A percentile compares a stretch with the other conserved stretches of the same genome.
These are phyloP conservation scores for Phytophthora agathidicida DNA, from an alignment of 352 stramenopile species.

Conservation along the genomic window DNA sequence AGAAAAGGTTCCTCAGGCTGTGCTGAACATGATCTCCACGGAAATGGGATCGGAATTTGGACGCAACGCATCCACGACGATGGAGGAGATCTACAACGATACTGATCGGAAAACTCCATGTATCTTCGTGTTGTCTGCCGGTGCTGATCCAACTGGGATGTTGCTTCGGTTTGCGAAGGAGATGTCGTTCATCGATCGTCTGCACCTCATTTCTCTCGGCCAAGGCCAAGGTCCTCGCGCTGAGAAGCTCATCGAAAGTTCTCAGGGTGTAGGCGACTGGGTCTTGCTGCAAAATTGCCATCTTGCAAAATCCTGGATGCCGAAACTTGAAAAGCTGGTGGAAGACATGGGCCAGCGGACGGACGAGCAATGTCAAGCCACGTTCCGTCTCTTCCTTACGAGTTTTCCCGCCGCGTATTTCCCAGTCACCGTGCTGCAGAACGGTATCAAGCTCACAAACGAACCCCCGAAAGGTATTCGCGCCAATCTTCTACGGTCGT, in stretches of 20 bases:
- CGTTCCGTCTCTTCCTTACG: conserved; percentile 93
- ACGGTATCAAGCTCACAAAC: conserved; percentile 94
- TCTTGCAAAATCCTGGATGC: conserved; percentile 95
- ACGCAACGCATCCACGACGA: conserved; percentile 80
- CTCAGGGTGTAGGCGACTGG: conserved; percentile 89
- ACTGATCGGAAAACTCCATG: conserved; percentile 92
- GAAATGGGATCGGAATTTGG: conserved; percentile 91
- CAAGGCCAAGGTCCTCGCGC: conserved; percentile 93
- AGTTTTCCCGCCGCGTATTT: conserved; percentile 93
- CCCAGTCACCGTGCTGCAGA: conserved; percentile 92
- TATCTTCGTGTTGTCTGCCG: conserved; percentile 93
- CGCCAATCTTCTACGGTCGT: conserved; percentile 90
- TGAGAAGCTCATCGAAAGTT: conserved; percentile 89
- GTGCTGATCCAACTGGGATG: conserved; percentile 93
- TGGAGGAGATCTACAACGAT: conserved; percentile 95
- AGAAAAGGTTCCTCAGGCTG: conserved; percentile 89
- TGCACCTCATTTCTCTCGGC: conserved; percentile 93
- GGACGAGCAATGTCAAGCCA: conserved; percentile 57
- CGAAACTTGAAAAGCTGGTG: conserved; percentile 91
- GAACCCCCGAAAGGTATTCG: conserved; percentile 92
- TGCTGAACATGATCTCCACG: conserved; percentile 85
- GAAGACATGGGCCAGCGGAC: conserved; percentile 79
- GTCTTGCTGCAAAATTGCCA: conserved; percentile 96
- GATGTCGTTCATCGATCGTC: conserved; percentile 83
- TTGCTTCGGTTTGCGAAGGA: conserved; percentile 93